phyloP scores from a whole-genome alignment of 257 asterid species.

The Lycium barbarum region DNA sequence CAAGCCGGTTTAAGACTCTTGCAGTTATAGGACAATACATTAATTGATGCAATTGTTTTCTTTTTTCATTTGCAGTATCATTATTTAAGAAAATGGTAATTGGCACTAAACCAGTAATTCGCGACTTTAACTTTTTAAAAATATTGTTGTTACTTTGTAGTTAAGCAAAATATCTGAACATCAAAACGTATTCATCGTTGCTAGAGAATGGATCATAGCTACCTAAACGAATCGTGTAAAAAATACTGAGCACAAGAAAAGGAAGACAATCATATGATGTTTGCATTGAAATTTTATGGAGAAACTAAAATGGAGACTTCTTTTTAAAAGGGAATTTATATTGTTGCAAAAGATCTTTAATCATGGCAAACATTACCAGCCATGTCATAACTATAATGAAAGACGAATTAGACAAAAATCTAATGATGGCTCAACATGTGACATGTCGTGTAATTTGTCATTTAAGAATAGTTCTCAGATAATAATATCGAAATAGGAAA shows the following conservation, averaged over 20 bases:
- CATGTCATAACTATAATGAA: neutral
- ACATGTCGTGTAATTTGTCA: neutral
- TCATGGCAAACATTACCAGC: neutral
- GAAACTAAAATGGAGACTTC: neutral
- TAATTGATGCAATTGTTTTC: too few species aligned
- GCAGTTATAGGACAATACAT: neutral
- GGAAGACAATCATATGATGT: neutral
- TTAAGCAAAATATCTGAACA: too few species aligned
- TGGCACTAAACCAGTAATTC: too few species aligned
- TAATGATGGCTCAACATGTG: slow-evolving; percentile 7
- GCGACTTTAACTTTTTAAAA: too few species aligned
- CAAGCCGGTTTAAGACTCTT: neutral
- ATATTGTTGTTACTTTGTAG: too few species aligned
- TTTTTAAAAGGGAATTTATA: neutral
- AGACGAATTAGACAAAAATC: neutral
- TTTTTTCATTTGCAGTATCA: too few species aligned
- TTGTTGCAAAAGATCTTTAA: neutral
- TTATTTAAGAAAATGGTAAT: too few species aligned
- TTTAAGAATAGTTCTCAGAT: neutral
- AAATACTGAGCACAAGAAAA: too few species aligned
- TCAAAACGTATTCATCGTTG: too few species aligned
- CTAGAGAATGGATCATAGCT: too few species aligned
- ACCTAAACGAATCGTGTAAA: too few species aligned
- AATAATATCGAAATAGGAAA: neutral
- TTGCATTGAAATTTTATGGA: neutral